These are phyloP conservation scores for Articulospora tetracladia DNA, from an alignment of 495 filamentous ascomycete species.

Conservation along the genomic window DNA sequence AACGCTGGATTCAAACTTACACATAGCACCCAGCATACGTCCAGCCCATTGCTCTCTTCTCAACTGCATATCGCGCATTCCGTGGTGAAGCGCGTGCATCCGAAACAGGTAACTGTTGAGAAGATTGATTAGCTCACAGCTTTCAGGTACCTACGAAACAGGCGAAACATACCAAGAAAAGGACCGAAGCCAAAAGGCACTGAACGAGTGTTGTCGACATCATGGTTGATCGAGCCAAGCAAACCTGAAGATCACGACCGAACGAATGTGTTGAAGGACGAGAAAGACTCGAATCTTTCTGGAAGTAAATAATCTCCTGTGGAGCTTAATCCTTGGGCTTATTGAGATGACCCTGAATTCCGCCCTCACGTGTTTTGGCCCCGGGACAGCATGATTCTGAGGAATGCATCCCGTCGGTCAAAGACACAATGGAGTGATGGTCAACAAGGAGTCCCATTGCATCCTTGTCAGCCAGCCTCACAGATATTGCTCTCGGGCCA, in stretches of 20 bases:
- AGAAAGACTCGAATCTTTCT: not conserved
- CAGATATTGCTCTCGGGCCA: not conserved
- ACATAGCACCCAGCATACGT: not conserved
- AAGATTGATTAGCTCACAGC: not conserved
- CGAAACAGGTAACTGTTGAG: not conserved
- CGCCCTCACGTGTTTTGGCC: not conserved
- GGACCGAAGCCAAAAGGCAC: not conserved
- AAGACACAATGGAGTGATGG: not conserved
- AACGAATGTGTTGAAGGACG: not conserved
- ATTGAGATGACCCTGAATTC: not conserved
- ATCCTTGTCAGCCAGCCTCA: not conserved
- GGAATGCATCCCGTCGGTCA: not conserved
- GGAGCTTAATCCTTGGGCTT: not conserved
- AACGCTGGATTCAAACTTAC: not conserved
- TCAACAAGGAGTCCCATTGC: not conserved
- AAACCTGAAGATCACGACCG: not conserved
- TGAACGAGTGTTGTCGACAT: slow-evolving; percentile 1
- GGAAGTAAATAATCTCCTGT: not conserved
- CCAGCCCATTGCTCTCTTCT: not conserved
- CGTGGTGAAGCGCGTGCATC: not conserved
- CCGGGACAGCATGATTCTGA: not conserved
- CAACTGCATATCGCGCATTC: not conserved
- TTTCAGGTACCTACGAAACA: not conserved
- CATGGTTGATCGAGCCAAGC: not conserved
- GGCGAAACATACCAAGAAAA: not conserved